Conservation (phyloP, 2,329 filamentous ascomycete genomes). For the Aspergillus awamori region DNA sequence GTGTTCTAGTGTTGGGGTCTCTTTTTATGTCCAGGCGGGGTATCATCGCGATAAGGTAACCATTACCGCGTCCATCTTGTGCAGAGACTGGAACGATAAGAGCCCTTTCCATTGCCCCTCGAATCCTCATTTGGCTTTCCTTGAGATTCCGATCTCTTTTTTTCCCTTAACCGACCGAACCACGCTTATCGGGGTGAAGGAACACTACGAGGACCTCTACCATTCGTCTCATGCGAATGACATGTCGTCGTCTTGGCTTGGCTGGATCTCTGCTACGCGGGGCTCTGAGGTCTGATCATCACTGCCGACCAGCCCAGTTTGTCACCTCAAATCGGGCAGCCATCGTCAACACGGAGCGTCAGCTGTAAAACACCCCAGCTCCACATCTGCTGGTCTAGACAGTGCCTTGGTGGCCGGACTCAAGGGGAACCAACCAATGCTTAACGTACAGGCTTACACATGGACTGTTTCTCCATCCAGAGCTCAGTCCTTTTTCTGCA, state of each 20-base stretch:
- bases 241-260: constrained; percentile 21
- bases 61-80: not conserved
- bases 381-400: constrained; percentile 20
- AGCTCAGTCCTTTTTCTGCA: constrained; percentile 11
- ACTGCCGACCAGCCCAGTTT: constrained; percentile 6
- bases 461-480: constrained; percentile 10
- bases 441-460: constrained; percentile 21
- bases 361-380: constrained; percentile 7
- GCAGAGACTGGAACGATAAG: not conserved
- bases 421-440: constrained; percentile 8
- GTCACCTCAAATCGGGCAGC: constrained; percentile 17
- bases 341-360: constrained; percentile 14
- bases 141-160: constrained; percentile 10
- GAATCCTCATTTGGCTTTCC: not conserved
- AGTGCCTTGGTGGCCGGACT: constrained; percentile 11
- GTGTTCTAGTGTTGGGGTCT: not conserved
- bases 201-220: constrained; percentile 13
- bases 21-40: constrained; percentile 11
- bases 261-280: constrained; percentile 12
- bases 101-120: not conserved
- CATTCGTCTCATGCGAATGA: constrained; percentile 14
- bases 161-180: constrained; percentile 24
- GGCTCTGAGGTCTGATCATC: constrained; percentile 11
- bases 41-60: not conserved
- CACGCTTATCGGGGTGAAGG: constrained; percentile 23